Percentiles rank a stretch among this genome's conserved stretches.
These are phyloP conservation scores for Candida verbasci DNA, from an alignment of 805 yeast genomes.

Conservation along the genomic window DNA sequence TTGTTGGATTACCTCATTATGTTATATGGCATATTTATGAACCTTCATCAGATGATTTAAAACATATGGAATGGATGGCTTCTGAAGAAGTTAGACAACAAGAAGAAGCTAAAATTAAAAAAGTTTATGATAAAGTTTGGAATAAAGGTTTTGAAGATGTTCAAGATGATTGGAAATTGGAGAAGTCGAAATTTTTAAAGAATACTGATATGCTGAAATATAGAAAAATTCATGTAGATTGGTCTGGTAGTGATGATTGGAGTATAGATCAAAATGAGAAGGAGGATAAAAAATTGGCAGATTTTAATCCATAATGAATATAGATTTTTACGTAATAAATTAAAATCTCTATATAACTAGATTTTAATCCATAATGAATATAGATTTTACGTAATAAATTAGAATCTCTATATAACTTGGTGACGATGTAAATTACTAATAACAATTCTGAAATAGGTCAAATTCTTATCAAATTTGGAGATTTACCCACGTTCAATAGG, in stretches of 20 bases:
- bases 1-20: constrained; percentile 89
- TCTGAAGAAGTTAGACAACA: constrained; percentile 65
- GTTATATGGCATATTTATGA: constrained; percentile 97
- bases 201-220: constrained; percentile 62
- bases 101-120: constrained; percentile 59
- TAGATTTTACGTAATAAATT: no score
- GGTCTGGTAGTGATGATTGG: constrained; percentile 59
- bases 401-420: no score
- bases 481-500: background rate
- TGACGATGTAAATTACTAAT: no score
- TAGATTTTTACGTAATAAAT: no score
- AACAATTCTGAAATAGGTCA: background rate
- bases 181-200: constrained; percentile 65
- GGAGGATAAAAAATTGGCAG: constrained; percentile 36
- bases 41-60: constrained; percentile 88
- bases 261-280: constrained; percentile 21
- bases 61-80: constrained; percentile 83
- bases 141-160: constrained; percentile 75
- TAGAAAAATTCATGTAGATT: constrained; percentile 55
- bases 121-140: constrained; percentile 70
- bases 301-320: constrained; percentile 30
- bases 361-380: no score
- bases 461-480: background rate
- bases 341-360: no score
- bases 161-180: constrained; percentile 65